A percentile compares a stretch with the other conserved stretches of the same genome.
phyloP scores from a whole-genome alignment of 2,329 filamentous ascomycete species.

The Meredithiella fracta region DNA sequence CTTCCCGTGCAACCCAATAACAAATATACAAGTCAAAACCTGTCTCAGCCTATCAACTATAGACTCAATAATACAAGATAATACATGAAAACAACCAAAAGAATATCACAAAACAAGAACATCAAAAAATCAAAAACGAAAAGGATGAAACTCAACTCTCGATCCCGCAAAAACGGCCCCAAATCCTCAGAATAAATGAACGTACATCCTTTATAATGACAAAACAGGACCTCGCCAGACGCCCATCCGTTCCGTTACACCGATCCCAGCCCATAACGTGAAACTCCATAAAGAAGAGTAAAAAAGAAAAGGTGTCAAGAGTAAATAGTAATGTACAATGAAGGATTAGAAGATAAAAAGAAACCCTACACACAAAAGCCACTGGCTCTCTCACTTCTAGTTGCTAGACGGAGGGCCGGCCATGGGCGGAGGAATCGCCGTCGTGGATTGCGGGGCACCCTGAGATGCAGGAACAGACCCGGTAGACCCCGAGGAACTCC shows the following conservation, averaged over 20 bases:
- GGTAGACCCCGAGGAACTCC: neutral
- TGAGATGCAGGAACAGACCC: neutral
- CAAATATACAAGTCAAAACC: too few species aligned
- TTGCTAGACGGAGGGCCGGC: neutral
- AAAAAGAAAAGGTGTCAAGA: neutral
- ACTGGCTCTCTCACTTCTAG: neutral
- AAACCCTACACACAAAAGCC: neutral
- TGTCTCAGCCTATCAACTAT: too few species aligned
- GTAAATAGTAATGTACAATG: neutral
- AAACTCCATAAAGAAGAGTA: neutral
- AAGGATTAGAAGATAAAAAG: neutral
- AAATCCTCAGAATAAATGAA: too few species aligned
- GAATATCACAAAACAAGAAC: too few species aligned
- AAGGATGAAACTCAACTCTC: too few species aligned
- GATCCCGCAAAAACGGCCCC: too few species aligned
- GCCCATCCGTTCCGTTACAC: neutral
- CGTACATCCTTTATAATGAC: too few species aligned
- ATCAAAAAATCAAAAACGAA: too few species aligned
- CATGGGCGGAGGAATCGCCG: neutral
- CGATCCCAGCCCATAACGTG: neutral
- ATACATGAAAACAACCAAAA: too few species aligned
- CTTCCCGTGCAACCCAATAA: too few species aligned
- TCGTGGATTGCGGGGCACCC: neutral
- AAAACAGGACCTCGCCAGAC: too few species aligned
- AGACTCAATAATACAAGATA: too few species aligned